Evolutionary conservation across 2,329 filamentous ascomycete species (phyloP).

Genomic region (Fusarium incarnatum): DNA sequence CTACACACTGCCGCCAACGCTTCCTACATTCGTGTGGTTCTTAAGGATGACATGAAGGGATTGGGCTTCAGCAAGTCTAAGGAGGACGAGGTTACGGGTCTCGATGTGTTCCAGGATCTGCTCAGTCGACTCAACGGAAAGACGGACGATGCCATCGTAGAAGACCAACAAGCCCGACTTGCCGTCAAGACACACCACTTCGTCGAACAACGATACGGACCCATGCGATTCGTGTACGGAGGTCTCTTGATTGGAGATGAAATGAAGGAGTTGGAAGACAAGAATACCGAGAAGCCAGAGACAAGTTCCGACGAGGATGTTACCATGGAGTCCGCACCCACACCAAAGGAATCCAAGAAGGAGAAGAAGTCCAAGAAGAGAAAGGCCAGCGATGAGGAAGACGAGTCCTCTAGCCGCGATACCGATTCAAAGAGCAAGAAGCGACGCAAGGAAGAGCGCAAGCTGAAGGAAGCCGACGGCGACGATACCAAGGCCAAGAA

Average conservation of each 20-base stretch:
- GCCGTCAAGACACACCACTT: conserved; percentile 80
- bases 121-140: conserved; percentile 92
- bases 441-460: conserved; percentile 53
- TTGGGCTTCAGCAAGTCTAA: conserved; percentile 83
- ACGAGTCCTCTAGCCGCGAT: conserved; percentile 48
- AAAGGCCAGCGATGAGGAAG: conserved; percentile 55
- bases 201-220: conserved; percentile 79
- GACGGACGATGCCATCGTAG: conserved; percentile 76
- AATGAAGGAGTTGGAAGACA: conserved; percentile 56
- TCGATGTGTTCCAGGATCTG: conserved; percentile 87
- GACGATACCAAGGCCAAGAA: conserved; percentile 42
- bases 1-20: conserved; percentile 84
- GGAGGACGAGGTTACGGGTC: conserved; percentile 82
- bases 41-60: conserved; percentile 93
- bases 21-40: conserved; percentile 83
- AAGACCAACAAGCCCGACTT: conserved; percentile 75
- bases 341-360: conserved; percentile 50
- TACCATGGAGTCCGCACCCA: conserved; percentile 39
- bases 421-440: conserved; percentile 52
- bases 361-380: conserved; percentile 63
- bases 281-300: conserved; percentile 25
- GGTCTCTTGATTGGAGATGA: conserved; percentile 74
- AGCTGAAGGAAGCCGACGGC: conserved; percentile 48
- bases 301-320: conserved; percentile 36
- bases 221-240: conserved; percentile 88